These are phyloP conservation scores for Tuber brumale DNA, from an alignment of 495 filamentous ascomycete genomes.

Conservation along the genomic window DNA sequence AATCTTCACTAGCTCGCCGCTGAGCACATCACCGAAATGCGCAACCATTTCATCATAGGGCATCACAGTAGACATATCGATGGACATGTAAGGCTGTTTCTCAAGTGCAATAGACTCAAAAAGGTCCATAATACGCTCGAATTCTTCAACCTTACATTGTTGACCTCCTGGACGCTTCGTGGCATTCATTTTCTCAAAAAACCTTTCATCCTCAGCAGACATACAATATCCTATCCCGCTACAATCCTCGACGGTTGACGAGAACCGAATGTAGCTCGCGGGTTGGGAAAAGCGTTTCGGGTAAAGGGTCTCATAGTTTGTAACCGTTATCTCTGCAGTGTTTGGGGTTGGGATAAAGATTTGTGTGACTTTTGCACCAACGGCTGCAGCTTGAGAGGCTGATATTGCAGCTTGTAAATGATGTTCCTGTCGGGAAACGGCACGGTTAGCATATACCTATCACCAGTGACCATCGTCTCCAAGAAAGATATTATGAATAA, in stretches of 20 bases:
- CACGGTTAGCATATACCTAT: constrained; percentile 30
- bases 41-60: constrained; percentile 72
- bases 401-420: constrained; percentile 92
- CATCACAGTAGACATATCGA: constrained; percentile 76
- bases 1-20: constrained; percentile 59
- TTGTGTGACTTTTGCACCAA: constrained; percentile 63
- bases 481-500: constrained; percentile 25
- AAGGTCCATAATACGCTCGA: constrained; percentile 89
- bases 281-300: constrained; percentile 70
- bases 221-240: constrained; percentile 80
- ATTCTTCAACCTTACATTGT: constrained; percentile 77
- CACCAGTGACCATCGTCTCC: not conserved
- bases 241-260: constrained; percentile 93
- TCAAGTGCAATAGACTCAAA: constrained; percentile 78
- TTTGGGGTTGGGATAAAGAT: constrained; percentile 80
- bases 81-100: constrained; percentile 77
- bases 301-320: constrained; percentile 84
- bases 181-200: constrained; percentile 71
- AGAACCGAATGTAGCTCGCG: constrained; percentile 92
- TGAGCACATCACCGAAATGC: constrained; percentile 65
- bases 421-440: constrained; percentile 66
- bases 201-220: constrained; percentile 79
- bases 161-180: constrained; percentile 57
- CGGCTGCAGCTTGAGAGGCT: constrained; percentile 59
- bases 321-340: constrained; percentile 64